These are phyloP conservation scores for Verticillium dahliae DNA, from an alignment of 2,329 filamentous ascomycete genomes.

Conservation along the genomic window DNA sequence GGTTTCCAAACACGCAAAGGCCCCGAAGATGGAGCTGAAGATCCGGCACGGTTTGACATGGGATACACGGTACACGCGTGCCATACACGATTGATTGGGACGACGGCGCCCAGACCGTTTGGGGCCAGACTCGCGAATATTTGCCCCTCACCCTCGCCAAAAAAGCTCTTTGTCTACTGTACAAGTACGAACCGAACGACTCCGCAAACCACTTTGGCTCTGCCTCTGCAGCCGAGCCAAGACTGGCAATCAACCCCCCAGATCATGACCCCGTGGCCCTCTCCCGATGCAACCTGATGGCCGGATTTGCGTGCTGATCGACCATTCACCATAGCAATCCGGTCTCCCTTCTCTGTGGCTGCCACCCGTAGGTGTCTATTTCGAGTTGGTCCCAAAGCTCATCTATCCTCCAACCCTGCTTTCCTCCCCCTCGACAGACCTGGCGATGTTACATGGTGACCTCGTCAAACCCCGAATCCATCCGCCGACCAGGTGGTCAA, in stretches of 20 bases:
- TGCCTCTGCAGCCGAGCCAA: background rate
- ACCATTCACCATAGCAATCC: background rate
- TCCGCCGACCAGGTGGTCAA: background rate
- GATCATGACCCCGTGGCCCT: background rate
- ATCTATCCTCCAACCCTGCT: background rate
- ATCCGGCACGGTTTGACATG: background rate
- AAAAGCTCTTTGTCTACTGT: too few species aligned
- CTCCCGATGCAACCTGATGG: background rate
- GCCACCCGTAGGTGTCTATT: background rate
- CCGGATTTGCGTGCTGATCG: background rate
- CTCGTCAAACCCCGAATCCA: background rate
- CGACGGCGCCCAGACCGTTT: background rate
- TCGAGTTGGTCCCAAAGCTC: background rate
- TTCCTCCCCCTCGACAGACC: background rate
- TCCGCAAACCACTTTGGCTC: background rate
- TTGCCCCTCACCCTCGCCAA: background rate
- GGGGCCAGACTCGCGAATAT: background rate
- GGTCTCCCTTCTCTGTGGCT: background rate
- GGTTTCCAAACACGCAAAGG: background rate
- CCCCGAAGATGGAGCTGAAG: background rate
- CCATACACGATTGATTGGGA: background rate
- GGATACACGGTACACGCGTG: background rate
- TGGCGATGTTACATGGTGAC: background rate
- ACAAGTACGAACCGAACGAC: background rate
- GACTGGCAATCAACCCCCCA: background rate